Evolutionary conservation across 1,139 yeast species (phyloP), one percentile per base, ranked within the genome.

Genomic region (Citeromyces hawaiiensis): DNA sequence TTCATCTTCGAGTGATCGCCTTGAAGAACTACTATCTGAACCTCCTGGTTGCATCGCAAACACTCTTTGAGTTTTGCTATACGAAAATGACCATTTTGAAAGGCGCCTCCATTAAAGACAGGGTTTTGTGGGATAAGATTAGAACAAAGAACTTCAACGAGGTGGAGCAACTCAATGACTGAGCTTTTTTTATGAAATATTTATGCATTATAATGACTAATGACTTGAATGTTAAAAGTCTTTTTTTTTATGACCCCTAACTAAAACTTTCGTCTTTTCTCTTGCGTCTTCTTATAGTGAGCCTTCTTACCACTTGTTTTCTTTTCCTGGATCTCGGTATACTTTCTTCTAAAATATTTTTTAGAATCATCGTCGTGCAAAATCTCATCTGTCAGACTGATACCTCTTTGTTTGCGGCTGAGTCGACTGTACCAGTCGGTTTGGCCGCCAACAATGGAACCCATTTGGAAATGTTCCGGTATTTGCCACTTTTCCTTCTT

Each of bases 401-500:
- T 67, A 46, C 88, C 87, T 48, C 94, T 73, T 48, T 83, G 79
- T 53, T 74, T 80, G 48, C 76, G 74, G 39, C 73, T 68, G 49
- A 87, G 54, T 47, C 94, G 67, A n/a, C 81, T 66, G 60, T 68
- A 83, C 56, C 70, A 85, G 54, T 87, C 96, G 1, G 85, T 70
- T 46, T 80, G 76, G 37, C 88, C 93, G 51, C 83, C 93, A 16
- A 88, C 60, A 31, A 91, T 73, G 0, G 96, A 87, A 10, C 98
- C 98, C 54, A 83, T 72, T 46, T 88, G 93, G 57, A 91, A 87
- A 47, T 68, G 75, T 52, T 83, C 86, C 16, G 96, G 94, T 4
- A 73, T 67, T 41, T 70, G 70, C 81, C 94, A 83, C 46, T 77
- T 80, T 43, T 83, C 93, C 57, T 85, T 85, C 60, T 83, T 86